phyloP scores from a whole-genome alignment of 2,329 filamentous ascomycete genomes.

The Setomelanomma holmii region DNA sequence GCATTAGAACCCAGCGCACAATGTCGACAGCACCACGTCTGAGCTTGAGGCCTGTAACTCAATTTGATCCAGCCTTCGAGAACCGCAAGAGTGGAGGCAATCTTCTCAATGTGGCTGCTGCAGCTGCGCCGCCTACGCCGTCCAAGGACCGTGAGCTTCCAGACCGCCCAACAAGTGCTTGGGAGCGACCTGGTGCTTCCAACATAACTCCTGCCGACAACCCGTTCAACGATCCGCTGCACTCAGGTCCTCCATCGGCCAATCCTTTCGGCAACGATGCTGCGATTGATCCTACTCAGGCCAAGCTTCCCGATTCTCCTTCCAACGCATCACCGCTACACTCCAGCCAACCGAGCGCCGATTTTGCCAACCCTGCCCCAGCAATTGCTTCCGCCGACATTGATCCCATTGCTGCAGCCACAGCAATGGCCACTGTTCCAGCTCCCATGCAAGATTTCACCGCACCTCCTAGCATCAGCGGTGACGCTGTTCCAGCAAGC shows the following conservation, averaged over 20 bases:
- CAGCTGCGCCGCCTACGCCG: constrained; percentile 29
- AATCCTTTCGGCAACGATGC: constrained; percentile 65
- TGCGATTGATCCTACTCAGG: constrained; percentile 45
- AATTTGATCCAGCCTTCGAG: constrained; percentile 75
- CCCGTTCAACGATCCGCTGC: constrained; percentile 68
- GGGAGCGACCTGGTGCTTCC: constrained; percentile 49
- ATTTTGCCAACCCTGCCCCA: constrained; percentile 41
- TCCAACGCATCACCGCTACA: constrained; percentile 29
- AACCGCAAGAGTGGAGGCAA: constrained; percentile 50
- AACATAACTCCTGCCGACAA: constrained; percentile 61
- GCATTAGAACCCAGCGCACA: constrained; percentile 53
- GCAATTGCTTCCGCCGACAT: constrained; percentile 53
- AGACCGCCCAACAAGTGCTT: constrained; percentile 41
- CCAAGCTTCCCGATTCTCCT: constrained; percentile 34
- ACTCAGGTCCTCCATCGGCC: constrained; percentile 43
- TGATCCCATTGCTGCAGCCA: constrained; percentile 48
- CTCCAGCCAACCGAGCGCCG: constrained; percentile 30
- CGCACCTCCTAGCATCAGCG: constrained; percentile 59
- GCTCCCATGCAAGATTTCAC: constrained; percentile 39
- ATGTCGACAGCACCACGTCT: constrained; percentile 74
- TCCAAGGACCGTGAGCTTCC: constrained; percentile 28
- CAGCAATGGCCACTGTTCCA: constrained; percentile 19
- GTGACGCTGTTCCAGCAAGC: constrained; percentile 55
- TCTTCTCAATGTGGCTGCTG: constrained; percentile 41
- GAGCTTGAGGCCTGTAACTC: constrained; percentile 82